Base-by-base conservation (phyloP, 129 eudicot species). In the Glebionis coronaria region DNA sequence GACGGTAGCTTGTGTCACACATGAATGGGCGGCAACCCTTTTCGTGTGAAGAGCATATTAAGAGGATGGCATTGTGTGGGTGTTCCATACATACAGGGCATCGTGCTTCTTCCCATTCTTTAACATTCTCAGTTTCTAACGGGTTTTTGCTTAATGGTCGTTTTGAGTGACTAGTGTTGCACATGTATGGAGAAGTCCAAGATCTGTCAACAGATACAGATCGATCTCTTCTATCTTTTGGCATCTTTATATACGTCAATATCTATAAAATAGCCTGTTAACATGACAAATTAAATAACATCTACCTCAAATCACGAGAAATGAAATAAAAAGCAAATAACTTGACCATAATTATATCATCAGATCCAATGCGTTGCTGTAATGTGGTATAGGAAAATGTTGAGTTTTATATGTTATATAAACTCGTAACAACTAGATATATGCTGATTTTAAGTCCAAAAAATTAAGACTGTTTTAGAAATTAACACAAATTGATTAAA, bases 1-100 rank as follows among this genome's bases (percentile, higher is more conserved):
- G 98, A 62, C 98, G 89, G 66, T 93, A 88, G 69, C 98, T 93
- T n/a, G 98, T 93, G 84, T 93, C 98, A 57, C 98, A 93, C 95
- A 93, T 93, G 66, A 73, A 93, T 5, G 98, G 95, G 2, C 95
- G 95, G 58, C 98, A 93, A 12, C 98, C 98, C 55, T 88, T 93
- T 14, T 86, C 90, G 44, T 93, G 90, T 8, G 98, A 80, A 1
- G 95, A 80, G 73, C 98, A 93, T 6, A 93, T 2, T 9, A 93
- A 82, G 9, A 93, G 83, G 20, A 93, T 78, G 13, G 92, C 95
- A 56, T 93, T 93, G 80, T 93, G 98, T n/a, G 98, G 98, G 73
- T 93, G 97, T 73, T 93, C 98, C 84, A 93, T 88, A 67, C 97
- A 93, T 13, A 88, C 95, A 0, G 98, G 96, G 68, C 98, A 93